Percentiles rank a stretch among this genome's conserved stretches.
Conservation (phyloP, 768 basidiomycete genomes). For the Cystofilobasidium bisporidii region DNA sequence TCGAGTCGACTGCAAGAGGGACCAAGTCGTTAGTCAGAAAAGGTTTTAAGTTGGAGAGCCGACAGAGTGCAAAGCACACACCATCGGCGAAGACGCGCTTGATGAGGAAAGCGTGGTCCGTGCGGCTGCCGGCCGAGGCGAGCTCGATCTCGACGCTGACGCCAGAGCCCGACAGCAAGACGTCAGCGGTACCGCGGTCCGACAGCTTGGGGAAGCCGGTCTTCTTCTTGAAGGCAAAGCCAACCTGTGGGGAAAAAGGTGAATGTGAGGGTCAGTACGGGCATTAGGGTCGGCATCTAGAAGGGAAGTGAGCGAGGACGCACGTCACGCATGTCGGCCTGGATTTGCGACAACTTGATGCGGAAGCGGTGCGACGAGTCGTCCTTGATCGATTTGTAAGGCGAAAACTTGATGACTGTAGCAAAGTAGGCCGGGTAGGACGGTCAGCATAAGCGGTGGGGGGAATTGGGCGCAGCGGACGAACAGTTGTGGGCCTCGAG, state of each 20-base stretch:
- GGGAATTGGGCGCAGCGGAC: too few species aligned
- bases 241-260: too few species aligned
- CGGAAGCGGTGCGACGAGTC: slow-evolving; percentile 39
- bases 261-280: too few species aligned
- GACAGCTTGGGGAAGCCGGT: slow-evolving; percentile 51
- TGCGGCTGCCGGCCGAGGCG: slow-evolving; percentile 40
- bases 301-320: too few species aligned
- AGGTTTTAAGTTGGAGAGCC: too few species aligned
- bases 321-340: slow-evolving; percentile 79
- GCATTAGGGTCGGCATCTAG: too few species aligned
- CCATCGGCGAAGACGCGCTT: slow-evolving; percentile 47
- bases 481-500: slow-evolving; percentile 62
- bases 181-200: slow-evolving; percentile 15
- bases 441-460: too few species aligned
- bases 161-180: slow-evolving; percentile 68
- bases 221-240: slow-evolving; percentile 84
- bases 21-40: slow-evolving; percentile 45
- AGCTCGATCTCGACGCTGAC: slow-evolving; percentile 50
- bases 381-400: slow-evolving; percentile 55
- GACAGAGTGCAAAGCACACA: slow-evolving; percentile 41
- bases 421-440: too few species aligned
- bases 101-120: slow-evolving; percentile 42
- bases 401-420: slow-evolving; percentile 59
- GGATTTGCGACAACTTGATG: slow-evolving; percentile 70
- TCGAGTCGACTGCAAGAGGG: slow-evolving; percentile 57